A percentile compares a stretch with the other conserved stretches of the same genome.
Conservation (phyloP, 768 basidiomycete species). For the Pleurotus sapidus region DNA sequence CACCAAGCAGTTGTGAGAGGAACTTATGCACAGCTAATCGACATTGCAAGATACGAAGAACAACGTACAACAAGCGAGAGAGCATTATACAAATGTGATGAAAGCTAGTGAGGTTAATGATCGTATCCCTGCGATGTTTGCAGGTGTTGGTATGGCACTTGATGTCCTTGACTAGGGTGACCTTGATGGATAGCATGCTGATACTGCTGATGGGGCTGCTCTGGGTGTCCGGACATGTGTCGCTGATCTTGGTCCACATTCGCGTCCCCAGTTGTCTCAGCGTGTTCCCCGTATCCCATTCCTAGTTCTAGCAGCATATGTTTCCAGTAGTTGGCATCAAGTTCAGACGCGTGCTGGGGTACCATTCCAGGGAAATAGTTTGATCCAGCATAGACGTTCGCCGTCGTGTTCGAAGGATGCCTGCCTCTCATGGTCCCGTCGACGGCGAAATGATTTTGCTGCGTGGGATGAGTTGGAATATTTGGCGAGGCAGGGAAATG, state of each 20-base stretch:
- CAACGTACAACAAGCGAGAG: conserved; percentile 1
- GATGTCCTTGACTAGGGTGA: conserved; percentile 2
- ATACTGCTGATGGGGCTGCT: conserved; percentile 9
- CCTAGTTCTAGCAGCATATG: conserved; percentile 69
- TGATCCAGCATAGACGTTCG: conserved; percentile 14
- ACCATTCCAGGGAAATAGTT: conserved; percentile 30
- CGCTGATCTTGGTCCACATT: background rate
- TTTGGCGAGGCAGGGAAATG: conserved; percentile 39
- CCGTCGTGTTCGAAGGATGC: background rate
- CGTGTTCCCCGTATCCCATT: conserved; percentile 53
- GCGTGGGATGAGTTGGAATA: conserved; percentile 8
- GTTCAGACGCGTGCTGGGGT: conserved; percentile 45
- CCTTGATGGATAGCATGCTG: background rate
- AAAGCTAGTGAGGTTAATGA: background rate
- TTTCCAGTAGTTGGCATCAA: conserved; percentile 71
- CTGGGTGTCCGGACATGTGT: conserved; percentile 10
- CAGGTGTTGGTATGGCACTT: conserved; percentile 6
- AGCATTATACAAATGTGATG: background rate
- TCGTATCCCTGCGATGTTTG: conserved; percentile 5
- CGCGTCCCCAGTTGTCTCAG: conserved; percentile 20
- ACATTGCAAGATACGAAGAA: background rate
- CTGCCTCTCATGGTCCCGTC: background rate
- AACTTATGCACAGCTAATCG: too few relatives aligned
- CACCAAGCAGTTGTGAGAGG: too few relatives aligned
- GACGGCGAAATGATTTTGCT: background rate